phyloP scores from a whole-genome alignment of 2,329 filamentous ascomycete genomes.

The Colletotrichum sublineola region DNA sequence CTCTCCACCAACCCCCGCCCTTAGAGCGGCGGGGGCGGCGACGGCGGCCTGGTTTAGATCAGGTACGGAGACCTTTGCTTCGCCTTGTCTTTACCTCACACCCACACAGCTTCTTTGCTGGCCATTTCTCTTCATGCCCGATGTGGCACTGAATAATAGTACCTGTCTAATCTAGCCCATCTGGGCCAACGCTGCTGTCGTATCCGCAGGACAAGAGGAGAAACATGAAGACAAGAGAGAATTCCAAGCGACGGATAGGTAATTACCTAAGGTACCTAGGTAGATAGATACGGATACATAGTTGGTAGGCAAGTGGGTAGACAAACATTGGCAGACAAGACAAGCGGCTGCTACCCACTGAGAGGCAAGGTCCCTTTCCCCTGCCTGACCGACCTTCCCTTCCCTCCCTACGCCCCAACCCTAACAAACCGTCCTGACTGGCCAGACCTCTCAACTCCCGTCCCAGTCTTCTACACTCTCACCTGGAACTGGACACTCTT shows the following conservation, averaged over 20 bases:
- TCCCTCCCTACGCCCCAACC: not conserved
- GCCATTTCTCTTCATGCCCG: not conserved
- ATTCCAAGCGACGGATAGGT: not conserved
- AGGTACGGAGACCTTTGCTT: conserved; percentile 16
- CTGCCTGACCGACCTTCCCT: conserved; percentile 10
- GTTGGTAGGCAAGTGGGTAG: not conserved
- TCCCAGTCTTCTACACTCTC: conserved; percentile 5
- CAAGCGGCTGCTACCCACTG: conserved; percentile 1
- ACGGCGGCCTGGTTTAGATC: conserved; percentile 14
- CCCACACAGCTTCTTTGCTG: conserved; percentile 1
- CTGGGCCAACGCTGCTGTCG: not conserved
- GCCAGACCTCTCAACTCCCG: conserved; percentile 13
- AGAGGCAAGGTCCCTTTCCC: conserved; percentile 14
- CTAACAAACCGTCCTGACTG: conserved; percentile 23
- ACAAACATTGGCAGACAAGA: not conserved
- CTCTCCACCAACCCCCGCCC: conserved; percentile 2
- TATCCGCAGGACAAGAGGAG: not conserved
- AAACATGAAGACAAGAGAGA: not conserved
- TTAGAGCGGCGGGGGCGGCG: conserved; percentile 6
- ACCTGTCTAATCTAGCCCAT: not conserved
- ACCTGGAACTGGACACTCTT: not conserved
- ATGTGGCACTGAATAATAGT: not conserved
- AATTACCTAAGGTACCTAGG: not conserved
- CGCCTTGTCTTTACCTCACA: conserved; percentile 12
- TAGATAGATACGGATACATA: too few species aligned